These are phyloP conservation scores for Coemansia guatemalensis DNA, from an alignment of 192 early-diverging fungal species.

Conservation along the genomic window DNA sequence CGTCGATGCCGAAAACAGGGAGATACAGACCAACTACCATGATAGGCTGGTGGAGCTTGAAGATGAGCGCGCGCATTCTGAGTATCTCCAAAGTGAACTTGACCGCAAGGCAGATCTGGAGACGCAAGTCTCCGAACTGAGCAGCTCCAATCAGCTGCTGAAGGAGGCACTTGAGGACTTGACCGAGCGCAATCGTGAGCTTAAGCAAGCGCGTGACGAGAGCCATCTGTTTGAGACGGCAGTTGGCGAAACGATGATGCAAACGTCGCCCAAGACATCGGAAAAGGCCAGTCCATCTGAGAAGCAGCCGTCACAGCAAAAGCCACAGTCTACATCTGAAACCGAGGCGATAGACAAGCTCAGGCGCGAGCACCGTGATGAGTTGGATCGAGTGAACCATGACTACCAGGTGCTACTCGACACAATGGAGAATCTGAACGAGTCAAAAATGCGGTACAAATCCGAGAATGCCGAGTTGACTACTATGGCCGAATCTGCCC, in stretches of 20 bases:
- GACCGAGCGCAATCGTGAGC: conserved; percentile 30
- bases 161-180: conserved; percentile 27
- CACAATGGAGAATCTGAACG: conserved; percentile 11
- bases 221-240: conserved; percentile 29
- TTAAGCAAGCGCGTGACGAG: conserved; percentile 27
- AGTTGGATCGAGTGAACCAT: conserved; percentile 14
- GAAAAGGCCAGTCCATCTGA: background rate
- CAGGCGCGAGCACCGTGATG: conserved; percentile 18
- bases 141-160: conserved; percentile 12
- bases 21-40: conserved; percentile 21
- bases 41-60: conserved; percentile 7
- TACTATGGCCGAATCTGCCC: conserved; percentile 8
- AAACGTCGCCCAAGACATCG: background rate
- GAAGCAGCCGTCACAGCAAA: background rate
- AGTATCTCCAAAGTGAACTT: background rate
- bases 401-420: conserved; percentile 20
- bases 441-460: conserved; percentile 26
- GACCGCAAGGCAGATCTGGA: conserved; percentile 8
- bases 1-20: conserved; percentile 22
- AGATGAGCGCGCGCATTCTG: conserved; percentile 7
- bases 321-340: background rate
- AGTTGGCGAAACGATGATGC: conserved; percentile 13
- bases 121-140: conserved; percentile 5
- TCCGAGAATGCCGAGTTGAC: conserved; percentile 12
- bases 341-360: conserved; percentile 3